A percentile compares a stretch with the other conserved stretches of the same genome.
These are phyloP conservation scores for Croton laevigatus DNA, from an alignment of 441 rosid genomes.

Conservation along the genomic window DNA sequence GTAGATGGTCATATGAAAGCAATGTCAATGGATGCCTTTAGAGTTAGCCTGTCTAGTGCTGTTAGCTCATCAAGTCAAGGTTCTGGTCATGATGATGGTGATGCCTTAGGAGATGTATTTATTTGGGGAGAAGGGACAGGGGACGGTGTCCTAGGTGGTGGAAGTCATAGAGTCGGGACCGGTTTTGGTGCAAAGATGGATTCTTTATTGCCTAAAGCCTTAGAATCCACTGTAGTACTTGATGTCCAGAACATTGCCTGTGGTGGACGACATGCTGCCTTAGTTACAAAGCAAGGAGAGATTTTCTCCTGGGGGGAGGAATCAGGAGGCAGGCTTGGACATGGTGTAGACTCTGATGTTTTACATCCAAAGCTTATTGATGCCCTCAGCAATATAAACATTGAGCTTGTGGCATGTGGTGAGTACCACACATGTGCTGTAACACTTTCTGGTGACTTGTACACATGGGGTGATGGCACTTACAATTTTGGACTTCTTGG, in stretches of 20 bases:
- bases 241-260: slow-evolving; percentile 94
- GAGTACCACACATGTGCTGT: slow-evolving; percentile 95
- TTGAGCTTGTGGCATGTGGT: slow-evolving; percentile 94
- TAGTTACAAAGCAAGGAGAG: slow-evolving; percentile 94
- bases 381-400: slow-evolving; percentile 69
- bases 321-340: slow-evolving; percentile 97
- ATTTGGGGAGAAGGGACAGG: slow-evolving; percentile 95
- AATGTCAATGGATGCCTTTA: slow-evolving; percentile 66
- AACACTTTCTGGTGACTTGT: slow-evolving; percentile 94
- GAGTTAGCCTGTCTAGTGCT: slow-evolving; percentile 97
- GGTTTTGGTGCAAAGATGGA: slow-evolving; percentile 59
- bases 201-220: slow-evolving; percentile 80
- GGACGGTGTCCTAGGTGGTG: slow-evolving; percentile 92
- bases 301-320: slow-evolving; percentile 96
- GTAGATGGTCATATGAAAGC: slow-evolving; percentile 74
- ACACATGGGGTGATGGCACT: slow-evolving; percentile 93
- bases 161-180: slow-evolving; percentile 64
- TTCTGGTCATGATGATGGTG: slow-evolving; percentile 99
- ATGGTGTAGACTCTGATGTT: slow-evolving; percentile 88
- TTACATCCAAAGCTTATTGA: slow-evolving; percentile 85
- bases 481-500: slow-evolving; percentile 89
- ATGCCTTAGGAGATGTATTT: slow-evolving; percentile 94
- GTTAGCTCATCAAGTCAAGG: slow-evolving; percentile 98
- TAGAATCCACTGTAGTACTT: slow-evolving; percentile 90
- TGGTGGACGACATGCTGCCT: slow-evolving; percentile 86